A percentile compares a stretch with the other conserved stretches of the same genome.
Conservation (phyloP, 495 filamentous ascomycete genomes). For the Hypoxylon rickii region DNA sequence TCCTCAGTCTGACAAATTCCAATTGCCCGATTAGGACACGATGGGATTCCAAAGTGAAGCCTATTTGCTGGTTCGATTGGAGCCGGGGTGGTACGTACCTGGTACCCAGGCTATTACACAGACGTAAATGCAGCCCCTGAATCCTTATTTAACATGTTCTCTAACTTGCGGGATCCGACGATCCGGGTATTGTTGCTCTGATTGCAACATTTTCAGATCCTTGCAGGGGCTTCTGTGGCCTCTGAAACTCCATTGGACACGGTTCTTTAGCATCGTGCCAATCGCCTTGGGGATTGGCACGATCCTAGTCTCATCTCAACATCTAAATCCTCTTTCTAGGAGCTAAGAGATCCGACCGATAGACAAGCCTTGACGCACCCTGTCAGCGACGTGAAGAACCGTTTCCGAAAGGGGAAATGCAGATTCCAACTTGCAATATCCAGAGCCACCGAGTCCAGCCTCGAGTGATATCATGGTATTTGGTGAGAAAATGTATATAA, state of each 20-base stretch:
- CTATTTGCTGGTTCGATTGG: no score
- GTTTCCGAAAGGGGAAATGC: no score
- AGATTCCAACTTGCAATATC: no score
- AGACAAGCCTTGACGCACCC: no score
- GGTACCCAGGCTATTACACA: not conserved
- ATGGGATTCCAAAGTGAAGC: not conserved
- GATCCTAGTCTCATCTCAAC: not conserved
- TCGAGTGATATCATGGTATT: not conserved
- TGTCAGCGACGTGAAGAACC: no score
- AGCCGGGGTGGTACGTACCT: no score
- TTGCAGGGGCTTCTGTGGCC: not conserved
- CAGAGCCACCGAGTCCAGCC: not conserved
- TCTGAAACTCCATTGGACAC: conserved; percentile 11
- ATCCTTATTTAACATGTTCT: not conserved
- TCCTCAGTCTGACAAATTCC: not conserved
- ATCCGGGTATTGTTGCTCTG: conserved; percentile 10
- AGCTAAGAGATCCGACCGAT: not conserved
- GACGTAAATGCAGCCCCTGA: not conserved
- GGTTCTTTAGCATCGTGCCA: not conserved
- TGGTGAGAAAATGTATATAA: conserved; percentile 22
- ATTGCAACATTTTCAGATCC: conserved; percentile 9
- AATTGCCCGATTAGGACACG: not conserved
- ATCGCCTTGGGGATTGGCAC: not conserved
- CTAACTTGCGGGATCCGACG: not conserved
- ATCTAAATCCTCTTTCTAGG: not conserved